A percentile compares a stretch with the other conserved stretches of the same genome.
These are phyloP conservation scores for Emmonsiellopsis sp. DNA, from an alignment of 2,329 filamentous ascomycete genomes.

Conservation along the genomic window DNA sequence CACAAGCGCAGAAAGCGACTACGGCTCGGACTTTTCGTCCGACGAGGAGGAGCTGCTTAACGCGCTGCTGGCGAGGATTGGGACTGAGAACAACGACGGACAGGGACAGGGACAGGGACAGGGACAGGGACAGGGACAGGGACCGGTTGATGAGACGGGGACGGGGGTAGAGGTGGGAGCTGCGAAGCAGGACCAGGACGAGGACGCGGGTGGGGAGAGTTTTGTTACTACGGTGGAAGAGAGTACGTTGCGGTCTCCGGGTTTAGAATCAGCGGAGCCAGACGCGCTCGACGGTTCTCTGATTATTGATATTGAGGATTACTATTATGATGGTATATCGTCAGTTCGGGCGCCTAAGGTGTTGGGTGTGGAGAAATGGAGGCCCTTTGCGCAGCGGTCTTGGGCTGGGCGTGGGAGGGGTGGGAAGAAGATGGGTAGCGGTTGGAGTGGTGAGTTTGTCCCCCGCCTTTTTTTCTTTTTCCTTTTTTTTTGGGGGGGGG, in stretches of 20 bases:
- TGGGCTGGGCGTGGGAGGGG: conserved; percentile 13
- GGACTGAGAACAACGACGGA: conserved; percentile 16
- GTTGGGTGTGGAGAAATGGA: conserved; percentile 30
- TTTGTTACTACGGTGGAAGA: too few species aligned
- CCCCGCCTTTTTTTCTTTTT: conserved; percentile 7
- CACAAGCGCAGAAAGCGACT: conserved; percentile 40
- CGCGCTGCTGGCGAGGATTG: conserved; percentile 41
- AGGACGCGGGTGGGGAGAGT: not conserved
- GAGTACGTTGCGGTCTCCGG: too few species aligned
- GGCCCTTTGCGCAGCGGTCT: conserved; percentile 13
- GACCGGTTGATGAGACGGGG: too few species aligned
- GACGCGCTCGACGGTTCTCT: not conserved
- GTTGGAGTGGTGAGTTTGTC: conserved; percentile 20
- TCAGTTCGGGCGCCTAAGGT: conserved; percentile 32
- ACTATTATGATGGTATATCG: conserved; percentile 27
- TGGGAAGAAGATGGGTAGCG: conserved; percentile 17
- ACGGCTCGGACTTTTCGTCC: conserved; percentile 54
- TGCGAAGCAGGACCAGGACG: not conserved
- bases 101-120: not conserved
- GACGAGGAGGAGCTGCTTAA: conserved; percentile 48
- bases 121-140: not conserved
- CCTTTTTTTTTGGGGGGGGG: not conserved
- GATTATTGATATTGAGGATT: conserved; percentile 36
- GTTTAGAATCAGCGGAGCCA: too few species aligned
- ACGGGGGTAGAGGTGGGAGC: too few species aligned